Evolutionary conservation across 2,329 filamentous ascomycete species (phyloP).

Genomic region (Fusarium napiforme): DNA sequence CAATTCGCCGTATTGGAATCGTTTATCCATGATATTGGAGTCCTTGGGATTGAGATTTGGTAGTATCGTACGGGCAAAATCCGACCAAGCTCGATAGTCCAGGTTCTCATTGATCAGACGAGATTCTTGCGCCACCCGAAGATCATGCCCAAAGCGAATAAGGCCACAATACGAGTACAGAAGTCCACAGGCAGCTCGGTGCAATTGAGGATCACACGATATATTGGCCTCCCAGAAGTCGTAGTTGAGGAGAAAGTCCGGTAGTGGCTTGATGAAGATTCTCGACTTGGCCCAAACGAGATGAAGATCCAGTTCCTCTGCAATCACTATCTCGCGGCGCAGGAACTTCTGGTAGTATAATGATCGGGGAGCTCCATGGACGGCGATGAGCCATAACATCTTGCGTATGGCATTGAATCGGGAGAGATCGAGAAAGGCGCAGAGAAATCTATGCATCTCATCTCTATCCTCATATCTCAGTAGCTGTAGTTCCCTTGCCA

Average conservation of each 20-base stretch:
- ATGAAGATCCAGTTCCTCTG: neutral
- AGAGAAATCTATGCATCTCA: neutral
- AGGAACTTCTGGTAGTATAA: slow-evolving; percentile 1
- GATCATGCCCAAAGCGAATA: neutral
- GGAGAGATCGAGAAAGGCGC: neutral
- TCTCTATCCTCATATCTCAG: neutral
- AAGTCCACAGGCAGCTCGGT: neutral
- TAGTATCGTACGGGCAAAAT: neutral
- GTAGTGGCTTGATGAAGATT: neutral
- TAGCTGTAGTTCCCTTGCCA: neutral
- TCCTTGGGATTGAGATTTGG: neutral
- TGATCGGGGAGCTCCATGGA: neutral
- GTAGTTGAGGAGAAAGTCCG: slow-evolving; percentile 4
- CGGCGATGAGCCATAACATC: neutral
- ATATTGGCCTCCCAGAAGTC: neutral
- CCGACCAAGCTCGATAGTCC: neutral
- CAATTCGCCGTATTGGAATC: neutral
- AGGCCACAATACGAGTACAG: slow-evolving; percentile 4
- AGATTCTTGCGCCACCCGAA: neutral
- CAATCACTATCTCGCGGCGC: neutral
- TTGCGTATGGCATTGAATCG: neutral
- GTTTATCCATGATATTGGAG: neutral
- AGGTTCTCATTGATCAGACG: neutral
- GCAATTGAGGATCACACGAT: neutral
- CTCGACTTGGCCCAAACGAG: slow-evolving; percentile 1